These are phyloP conservation scores for Boletus rufocinnamomeus DNA, from an alignment of 768 basidiomycete species.

Conservation along the genomic window DNA sequence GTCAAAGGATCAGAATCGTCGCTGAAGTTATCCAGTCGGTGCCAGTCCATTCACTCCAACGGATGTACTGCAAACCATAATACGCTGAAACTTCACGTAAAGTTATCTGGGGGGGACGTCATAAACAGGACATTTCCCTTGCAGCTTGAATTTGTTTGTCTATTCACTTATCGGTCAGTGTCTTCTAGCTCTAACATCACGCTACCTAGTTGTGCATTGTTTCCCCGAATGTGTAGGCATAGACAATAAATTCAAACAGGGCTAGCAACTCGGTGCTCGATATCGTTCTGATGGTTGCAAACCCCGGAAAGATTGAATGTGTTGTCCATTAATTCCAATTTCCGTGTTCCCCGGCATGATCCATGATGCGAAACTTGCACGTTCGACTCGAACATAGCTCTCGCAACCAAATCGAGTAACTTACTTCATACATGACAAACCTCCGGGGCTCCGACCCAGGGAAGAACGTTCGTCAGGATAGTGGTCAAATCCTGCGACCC, in stretches of 20 bases:
- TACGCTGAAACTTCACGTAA: not conserved
- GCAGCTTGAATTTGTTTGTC: not conserved
- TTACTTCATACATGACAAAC: not conserved
- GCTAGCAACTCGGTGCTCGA: not conserved
- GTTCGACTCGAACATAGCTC: too few relatives aligned
- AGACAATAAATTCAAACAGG: not conserved
- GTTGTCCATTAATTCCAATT: not conserved
- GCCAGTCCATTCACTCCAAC: not conserved
- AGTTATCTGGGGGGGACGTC: not conserved
- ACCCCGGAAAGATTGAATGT: not conserved
- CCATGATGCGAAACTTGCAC: constrained; percentile 12
- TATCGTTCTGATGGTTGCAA: not conserved
- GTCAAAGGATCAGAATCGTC: constrained; percentile 9
- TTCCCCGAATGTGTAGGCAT: constrained; percentile 4
- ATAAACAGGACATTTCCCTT: not conserved
- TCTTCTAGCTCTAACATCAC: not conserved
- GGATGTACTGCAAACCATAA: constrained; percentile 1
- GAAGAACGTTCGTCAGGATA: constrained; percentile 35
- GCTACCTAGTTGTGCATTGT: not conserved
- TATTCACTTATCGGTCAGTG: constrained; percentile 9
- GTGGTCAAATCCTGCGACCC: constrained; percentile 19
- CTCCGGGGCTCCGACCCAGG: not conserved
- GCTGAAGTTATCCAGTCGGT: constrained; percentile 1
- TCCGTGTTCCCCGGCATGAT: not conserved
- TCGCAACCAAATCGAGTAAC: constrained; percentile 28